Evolutionary conservation across 257 asterid genomes (phyloP).

Genomic region (Lavandula angustifolia): DNA sequence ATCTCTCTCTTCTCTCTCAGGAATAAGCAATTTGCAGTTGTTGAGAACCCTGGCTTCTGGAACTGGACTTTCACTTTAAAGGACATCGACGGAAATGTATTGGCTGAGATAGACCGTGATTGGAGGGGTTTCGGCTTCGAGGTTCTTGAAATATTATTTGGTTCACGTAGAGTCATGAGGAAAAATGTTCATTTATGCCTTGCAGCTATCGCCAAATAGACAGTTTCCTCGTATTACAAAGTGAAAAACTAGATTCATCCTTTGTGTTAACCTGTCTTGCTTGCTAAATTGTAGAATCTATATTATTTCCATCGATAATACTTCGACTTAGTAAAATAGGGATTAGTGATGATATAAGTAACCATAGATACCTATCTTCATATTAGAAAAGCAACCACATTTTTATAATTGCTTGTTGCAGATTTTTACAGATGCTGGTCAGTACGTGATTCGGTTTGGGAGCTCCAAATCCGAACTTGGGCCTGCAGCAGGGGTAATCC

Average conservation of each 20-base stretch:
- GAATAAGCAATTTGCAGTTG: conserved; percentile 85
- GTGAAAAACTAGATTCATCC: conserved; percentile 1
- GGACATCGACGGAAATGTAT: conserved; percentile 81
- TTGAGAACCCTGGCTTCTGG: conserved; percentile 97
- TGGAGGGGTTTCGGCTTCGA: conserved; percentile 98
- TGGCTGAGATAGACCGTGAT: conserved; percentile 94
- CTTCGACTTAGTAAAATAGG: background rate
- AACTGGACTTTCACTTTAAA: conserved; percentile 94
- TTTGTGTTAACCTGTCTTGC: background rate
- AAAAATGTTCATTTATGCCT: conserved; percentile 1
- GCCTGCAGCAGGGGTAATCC: conserved; percentile 64
- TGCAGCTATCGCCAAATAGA: conserved; percentile 11
- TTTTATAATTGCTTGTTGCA: conserved; percentile 39
- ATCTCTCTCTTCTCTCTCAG: conserved; percentile 38
- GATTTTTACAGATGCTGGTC: conserved; percentile 97
- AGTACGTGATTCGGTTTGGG: conserved; percentile 90
- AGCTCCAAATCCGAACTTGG: conserved; percentile 52
- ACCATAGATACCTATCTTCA: conserved; percentile 2
- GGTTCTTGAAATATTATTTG: conserved; percentile 41
- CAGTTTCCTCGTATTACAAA: conserved; percentile 4
- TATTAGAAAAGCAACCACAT: conserved; percentile 24
- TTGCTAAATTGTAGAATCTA: conserved; percentile 7
- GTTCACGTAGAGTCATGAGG: conserved; percentile 13
- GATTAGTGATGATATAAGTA: conserved; percentile 16
- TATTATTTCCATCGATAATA: background rate